Evolutionary conservation across 2,329 filamentous ascomycete genomes (phyloP), one percentile per base, ranked within the genome.

Genomic region (Arthrinium phaeospermum): DNA sequence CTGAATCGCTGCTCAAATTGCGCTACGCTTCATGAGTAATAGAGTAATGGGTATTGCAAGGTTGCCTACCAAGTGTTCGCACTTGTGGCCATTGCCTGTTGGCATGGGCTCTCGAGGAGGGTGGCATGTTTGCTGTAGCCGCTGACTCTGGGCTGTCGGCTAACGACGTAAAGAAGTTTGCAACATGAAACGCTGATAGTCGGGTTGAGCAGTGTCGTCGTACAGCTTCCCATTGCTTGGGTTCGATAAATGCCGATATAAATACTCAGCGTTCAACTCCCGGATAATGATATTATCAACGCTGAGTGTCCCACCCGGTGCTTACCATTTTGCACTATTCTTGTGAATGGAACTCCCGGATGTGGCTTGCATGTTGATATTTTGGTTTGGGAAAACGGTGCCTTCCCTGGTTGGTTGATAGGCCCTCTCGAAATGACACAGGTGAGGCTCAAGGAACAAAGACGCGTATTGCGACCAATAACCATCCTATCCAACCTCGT

Each of bases 31-130:
- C 22, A 24, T 64, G 22, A 64, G 57, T 4, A 37, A n/a, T 3
- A 22, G 8, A n/a, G 22, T 1, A 0, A 5, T 6, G 3, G 10
- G 34, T 3, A 10, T 5, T 0, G 5, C 19, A n/a, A n/a, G 22
- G 22, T n/a, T 41, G 10, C 57, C 1, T 64, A 64, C 57, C 57
- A 6, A 64, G 57, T n/a, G 57, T 64, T 41, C 57, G 57, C 16
- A 64, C 57, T 64, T 64, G 57, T 64, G 57, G 57, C 57, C 57
- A 64, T 34, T 64, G 30, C 22, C 57, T 41, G 8, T 34, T 12
- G 22, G 57, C 30, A 41, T 24, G 34, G n/a, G 34, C 22, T 64
- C 57, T 64, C 22, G 57, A 64, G 57, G 57, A 61, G 7, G 53
- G 10, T 19, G 57, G 34, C 57, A 64, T 64, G 4, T 37, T 12